These are phyloP conservation scores for Kalanchoe fedtschenkoi DNA, from an alignment of 164 flowering plant genomes.

Conservation along the genomic window DNA sequence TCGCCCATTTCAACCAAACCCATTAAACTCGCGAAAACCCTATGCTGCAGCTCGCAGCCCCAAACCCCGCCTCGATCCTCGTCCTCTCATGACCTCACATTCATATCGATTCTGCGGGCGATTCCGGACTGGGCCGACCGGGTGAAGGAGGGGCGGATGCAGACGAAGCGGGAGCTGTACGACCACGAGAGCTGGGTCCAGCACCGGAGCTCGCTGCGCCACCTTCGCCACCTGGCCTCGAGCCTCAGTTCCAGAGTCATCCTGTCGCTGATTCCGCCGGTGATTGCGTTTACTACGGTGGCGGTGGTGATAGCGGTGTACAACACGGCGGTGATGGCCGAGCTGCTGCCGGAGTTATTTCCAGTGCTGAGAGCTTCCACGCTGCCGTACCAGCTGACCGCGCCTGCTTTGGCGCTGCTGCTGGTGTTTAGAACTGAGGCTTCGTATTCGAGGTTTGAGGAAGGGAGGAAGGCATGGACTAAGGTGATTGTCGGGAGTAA, in stretches of 20 bases:
- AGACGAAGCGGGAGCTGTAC: constrained; percentile 39
- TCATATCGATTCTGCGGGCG: constrained; percentile 34
- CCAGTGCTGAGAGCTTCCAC: constrained; percentile 65
- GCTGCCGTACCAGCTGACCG: constrained; percentile 85
- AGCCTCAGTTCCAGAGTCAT: constrained; percentile 75
- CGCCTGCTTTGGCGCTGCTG: constrained; percentile 85
- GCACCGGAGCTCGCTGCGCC: constrained; percentile 82
- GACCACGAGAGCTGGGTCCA: constrained; percentile 62
- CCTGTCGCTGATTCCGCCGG: constrained; percentile 76
- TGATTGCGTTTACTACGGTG: constrained; percentile 54
- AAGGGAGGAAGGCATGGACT: constrained; percentile 89
- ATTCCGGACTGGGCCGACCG: constrained; percentile 80
- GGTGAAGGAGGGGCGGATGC: constrained; percentile 68
- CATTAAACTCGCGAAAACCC: constrained; percentile 12
- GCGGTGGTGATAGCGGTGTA: constrained; percentile 54
- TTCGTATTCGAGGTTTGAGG: constrained; percentile 77
- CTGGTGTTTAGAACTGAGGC: constrained; percentile 90
- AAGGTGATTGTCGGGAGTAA: constrained; percentile 52
- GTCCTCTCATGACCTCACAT: constrained; percentile 11
- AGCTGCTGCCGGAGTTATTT: constrained; percentile 56
- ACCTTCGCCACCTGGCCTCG: constrained; percentile 60
- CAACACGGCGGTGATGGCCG: constrained; percentile 45
- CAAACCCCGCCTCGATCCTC: constrained; percentile 7
- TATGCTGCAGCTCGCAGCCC: constrained; percentile 13
- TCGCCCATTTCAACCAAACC: background rate